phyloP scores from a whole-genome alignment of 768 basidiomycete species.

The Suillus alpinus region DNA sequence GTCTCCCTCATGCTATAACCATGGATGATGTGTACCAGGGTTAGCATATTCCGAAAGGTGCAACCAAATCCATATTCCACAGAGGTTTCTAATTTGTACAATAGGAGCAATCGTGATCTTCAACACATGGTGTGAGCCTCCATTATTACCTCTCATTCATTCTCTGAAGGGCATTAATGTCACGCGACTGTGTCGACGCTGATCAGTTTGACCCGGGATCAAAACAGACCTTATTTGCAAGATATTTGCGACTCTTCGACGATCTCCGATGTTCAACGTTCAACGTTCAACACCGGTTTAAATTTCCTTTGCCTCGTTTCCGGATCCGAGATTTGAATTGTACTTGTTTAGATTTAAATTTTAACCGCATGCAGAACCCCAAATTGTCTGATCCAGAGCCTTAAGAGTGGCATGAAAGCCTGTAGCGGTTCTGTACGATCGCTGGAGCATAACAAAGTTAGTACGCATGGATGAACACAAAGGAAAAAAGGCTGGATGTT shows the following conservation, averaged over 20 bases:
- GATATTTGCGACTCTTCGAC: not conserved
- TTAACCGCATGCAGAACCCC: not conserved
- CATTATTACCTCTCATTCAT: not conserved
- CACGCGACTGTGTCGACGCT: not conserved
- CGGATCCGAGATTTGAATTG: not conserved
- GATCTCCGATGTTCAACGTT: not conserved
- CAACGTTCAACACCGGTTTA: not conserved
- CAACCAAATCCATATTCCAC: not conserved
- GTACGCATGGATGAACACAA: no score
- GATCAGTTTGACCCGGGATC: slow-evolving; percentile 3
- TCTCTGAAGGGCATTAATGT: not conserved
- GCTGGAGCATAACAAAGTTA: no score
- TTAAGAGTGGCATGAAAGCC: not conserved
- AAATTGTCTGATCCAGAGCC: not conserved
- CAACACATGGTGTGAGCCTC: not conserved
- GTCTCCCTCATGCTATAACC: not conserved
- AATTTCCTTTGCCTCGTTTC: not conserved
- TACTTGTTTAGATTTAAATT: not conserved
- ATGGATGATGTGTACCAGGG: not conserved
- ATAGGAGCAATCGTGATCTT: not conserved
- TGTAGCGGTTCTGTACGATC: not conserved
- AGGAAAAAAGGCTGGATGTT: no score
- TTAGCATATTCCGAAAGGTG: slow-evolving; percentile 1
- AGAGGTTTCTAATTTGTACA: not conserved
- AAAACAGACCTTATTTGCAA: no score